Evolutionary conservation across 2,329 filamentous ascomycete genomes (phyloP).

Genomic region (Rhinocladiella mackenziei): DNA sequence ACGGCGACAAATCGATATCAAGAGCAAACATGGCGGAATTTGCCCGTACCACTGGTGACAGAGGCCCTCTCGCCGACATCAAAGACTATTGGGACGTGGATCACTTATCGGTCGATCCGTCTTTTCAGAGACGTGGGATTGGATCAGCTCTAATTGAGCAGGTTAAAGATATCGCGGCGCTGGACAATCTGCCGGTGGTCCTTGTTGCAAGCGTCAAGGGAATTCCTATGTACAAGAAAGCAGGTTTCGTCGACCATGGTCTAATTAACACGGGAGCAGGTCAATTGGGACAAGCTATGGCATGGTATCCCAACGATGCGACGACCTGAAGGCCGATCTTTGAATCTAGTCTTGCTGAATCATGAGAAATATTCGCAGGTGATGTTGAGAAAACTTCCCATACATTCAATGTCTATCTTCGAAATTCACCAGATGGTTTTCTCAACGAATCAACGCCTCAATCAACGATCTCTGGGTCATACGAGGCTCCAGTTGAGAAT

Average conservation of each 20-base stretch:
- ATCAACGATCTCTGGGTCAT: no score
- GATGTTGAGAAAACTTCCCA: no score
- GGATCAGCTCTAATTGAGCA: conserved; percentile 31
- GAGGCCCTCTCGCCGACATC: conserved; percentile 18
- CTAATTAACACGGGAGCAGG: conserved; percentile 8
- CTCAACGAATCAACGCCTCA: no score
- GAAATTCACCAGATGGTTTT: no score
- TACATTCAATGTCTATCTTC: no score
- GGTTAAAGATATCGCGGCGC: conserved; percentile 27
- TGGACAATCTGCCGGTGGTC: conserved; percentile 28
- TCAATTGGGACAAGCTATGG: conserved; percentile 14
- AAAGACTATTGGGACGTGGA: conserved; percentile 27
- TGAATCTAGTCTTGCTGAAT: no score
- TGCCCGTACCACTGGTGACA: conserved; percentile 6
- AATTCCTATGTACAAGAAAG: conserved; percentile 30
- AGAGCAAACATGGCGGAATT: conserved; percentile 9
- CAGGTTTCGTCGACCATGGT: conserved; percentile 31
- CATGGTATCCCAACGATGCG: conserved; percentile 13
- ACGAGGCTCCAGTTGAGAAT: no score
- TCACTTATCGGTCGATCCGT: conserved; percentile 27
- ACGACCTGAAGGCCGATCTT: not conserved
- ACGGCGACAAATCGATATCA: conserved; percentile 16
- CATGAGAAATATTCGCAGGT: no score
- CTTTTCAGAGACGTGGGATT: conserved; percentile 31
- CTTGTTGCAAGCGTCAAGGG: conserved; percentile 31